Percentiles rank a stretch among this genome's conserved stretches.
Conservation (phyloP, 2,329 filamentous ascomycete species). For the Talaromyces verruculosus region DNA sequence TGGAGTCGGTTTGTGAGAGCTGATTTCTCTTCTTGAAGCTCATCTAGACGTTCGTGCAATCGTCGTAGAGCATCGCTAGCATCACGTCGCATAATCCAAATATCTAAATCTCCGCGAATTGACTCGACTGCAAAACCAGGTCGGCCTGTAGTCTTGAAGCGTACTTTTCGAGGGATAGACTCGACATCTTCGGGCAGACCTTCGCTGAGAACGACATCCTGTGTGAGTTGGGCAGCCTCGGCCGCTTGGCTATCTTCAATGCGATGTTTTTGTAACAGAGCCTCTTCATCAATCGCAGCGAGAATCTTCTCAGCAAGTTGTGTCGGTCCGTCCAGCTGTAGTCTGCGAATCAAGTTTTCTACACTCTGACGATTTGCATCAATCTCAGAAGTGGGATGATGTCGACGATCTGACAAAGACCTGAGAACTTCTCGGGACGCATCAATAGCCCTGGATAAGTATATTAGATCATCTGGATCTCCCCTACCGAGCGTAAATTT, state of each 20-base stretch:
- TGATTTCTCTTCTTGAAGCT: slow-evolving; percentile 60
- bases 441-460: slow-evolving; percentile 75
- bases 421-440: slow-evolving; percentile 65
- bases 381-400: slow-evolving; percentile 24
- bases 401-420: slow-evolving; percentile 29
- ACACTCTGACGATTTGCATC: slow-evolving; percentile 37
- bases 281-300: slow-evolving; percentile 86
- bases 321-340: slow-evolving; percentile 61
- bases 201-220: slow-evolving; percentile 67
- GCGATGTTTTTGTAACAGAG: slow-evolving; percentile 75
- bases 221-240: slow-evolving; percentile 70
- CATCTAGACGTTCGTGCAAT: slow-evolving; percentile 67
- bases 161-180: slow-evolving; percentile 55
- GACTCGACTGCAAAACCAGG: slow-evolving; percentile 31
- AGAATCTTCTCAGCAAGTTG: slow-evolving; percentile 70
- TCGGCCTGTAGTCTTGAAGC: slow-evolving; percentile 31
- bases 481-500: slow-evolving; percentile 91
- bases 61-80: slow-evolving; percentile 66
- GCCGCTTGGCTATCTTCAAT: slow-evolving; percentile 70
- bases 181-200: slow-evolving; percentile 59
- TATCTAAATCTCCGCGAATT: slow-evolving; percentile 49
- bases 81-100: slow-evolving; percentile 62
- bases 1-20: slow-evolving; percentile 63
- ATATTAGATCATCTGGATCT: slow-evolving; percentile 86
- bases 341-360: slow-evolving; percentile 32